Percentiles rank a stretch among this genome's conserved stretches.
These are phyloP conservation scores for Silybum marianum DNA, from an alignment of 129 eudicot genomes.

Conservation along the genomic window DNA sequence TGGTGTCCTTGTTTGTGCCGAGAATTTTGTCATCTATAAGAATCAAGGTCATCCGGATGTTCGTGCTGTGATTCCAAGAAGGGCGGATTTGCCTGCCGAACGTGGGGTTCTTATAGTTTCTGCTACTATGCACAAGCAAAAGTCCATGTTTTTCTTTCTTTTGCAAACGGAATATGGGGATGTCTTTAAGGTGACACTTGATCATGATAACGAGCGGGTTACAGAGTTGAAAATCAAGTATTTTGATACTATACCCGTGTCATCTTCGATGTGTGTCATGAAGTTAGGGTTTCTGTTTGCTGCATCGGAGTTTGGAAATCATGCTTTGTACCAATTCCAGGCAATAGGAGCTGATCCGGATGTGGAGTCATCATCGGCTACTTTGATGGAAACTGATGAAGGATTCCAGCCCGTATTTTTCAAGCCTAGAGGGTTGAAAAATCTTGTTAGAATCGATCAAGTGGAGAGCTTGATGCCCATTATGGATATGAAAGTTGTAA, in stretches of 20 bases:
- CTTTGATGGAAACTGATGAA: constrained; percentile 93
- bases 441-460: constrained; percentile 91
- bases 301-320: constrained; percentile 98
- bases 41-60: constrained; percentile 93
- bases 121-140: constrained; percentile 94
- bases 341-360: constrained; percentile 97
- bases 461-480: constrained; percentile 96
- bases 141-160: constrained; percentile 87
- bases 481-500: constrained; percentile 89
- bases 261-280: constrained; percentile 89
- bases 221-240: constrained; percentile 88
- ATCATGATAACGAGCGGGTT: constrained; percentile 81
- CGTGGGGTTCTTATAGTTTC: constrained; percentile 97
- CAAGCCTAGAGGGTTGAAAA: constrained; percentile 90
- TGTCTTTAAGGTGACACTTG: constrained; percentile 87
- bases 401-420: constrained; percentile 98
- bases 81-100: constrained; percentile 90
- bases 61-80: constrained; percentile 88
- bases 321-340: constrained; percentile 91
- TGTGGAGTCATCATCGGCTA: constrained; percentile 91
- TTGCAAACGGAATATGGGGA: constrained; percentile 97
- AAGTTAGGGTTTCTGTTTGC: constrained; percentile 92
- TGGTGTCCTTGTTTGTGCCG: constrained; percentile 98
- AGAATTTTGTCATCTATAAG: constrained; percentile 90
- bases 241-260: constrained; percentile 91